These are phyloP conservation scores for Penicillium sp. DNA, from an alignment of 2,329 filamentous ascomycete genomes.

Conservation along the genomic window DNA sequence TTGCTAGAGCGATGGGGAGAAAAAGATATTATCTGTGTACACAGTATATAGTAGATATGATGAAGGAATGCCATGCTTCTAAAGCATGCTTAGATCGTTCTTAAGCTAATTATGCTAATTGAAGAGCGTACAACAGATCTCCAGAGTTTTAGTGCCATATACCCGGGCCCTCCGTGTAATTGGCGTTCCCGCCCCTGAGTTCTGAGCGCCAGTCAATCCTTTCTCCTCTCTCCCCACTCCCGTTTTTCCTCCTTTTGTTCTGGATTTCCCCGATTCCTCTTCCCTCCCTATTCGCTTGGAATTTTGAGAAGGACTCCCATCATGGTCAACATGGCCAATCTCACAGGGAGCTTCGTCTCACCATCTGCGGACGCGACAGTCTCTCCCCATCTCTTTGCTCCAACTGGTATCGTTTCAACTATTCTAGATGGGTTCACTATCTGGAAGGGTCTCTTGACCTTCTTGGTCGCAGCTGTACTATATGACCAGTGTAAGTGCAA, in stretches of 20 bases:
- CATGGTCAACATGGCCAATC: conserved; percentile 40
- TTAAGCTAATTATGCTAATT: too few species aligned
- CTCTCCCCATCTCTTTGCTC: conserved; percentile 51
- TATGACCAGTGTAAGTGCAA: conserved; percentile 81
- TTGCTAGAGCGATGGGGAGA: too few species aligned
- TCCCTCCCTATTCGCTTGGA: background rate
- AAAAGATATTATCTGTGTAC: too few species aligned
- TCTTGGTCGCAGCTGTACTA: conserved; percentile 66
- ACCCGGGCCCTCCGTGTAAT: conserved; percentile 13
- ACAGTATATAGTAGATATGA: too few species aligned
- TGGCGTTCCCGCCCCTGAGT: conserved; percentile 25
- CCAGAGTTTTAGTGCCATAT: background rate
- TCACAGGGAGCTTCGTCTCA: conserved; percentile 67
- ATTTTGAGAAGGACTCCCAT: conserved; percentile 2
- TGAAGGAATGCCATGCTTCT: too few species aligned
- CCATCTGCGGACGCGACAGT: conserved; percentile 62
- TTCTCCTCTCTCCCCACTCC: conserved; percentile 18
- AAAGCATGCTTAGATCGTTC: too few species aligned
- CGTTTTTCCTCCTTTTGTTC: conserved; percentile 7
- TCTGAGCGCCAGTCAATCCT: conserved; percentile 19
- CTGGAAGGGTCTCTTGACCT: conserved; percentile 65
- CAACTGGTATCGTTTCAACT: conserved; percentile 51
- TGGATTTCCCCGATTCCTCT: background rate
- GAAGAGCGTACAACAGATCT: too few species aligned
- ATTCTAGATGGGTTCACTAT: conserved; percentile 57